Base-by-base conservation (phyloP, 2,329 filamentous ascomycete genomes). In the Zasmidium cellare region DNA sequence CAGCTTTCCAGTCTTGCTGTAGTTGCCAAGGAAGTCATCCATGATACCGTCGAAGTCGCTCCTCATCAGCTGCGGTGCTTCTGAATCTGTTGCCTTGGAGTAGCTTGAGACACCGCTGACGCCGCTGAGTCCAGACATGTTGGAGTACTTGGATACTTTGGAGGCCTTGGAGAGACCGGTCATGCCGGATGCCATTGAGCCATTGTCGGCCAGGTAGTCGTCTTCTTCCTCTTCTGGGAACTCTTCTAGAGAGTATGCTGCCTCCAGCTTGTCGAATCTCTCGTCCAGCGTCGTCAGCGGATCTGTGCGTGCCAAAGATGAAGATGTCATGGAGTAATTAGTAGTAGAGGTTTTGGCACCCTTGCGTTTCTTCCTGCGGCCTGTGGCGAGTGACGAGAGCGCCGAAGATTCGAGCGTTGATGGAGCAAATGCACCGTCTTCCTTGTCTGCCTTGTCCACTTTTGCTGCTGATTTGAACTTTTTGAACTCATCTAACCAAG, bases 401-500 rank as follows among this genome's bases (percentile, higher is more conserved):
- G 75, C 75, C 1, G 88, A 92, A 5, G 89, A 87, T 68, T 89
- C 86, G 48, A 88, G 69, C 62, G 88, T 88, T 2, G 86, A 87
- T 16, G 82, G 82, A 1, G 82, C 80, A 18, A 31, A 22, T 2
- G 23, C 22, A n/a, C 28, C 28, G 38, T 72, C 74, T 38, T 72
- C 72, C 44, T 61, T 72, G 35, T 64, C 51, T 9, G 70, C 67
- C 28, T 75, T 79, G n/a, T 74, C 74, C 18, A 74, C 67, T 68
- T 84, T 84, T 57, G 76, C 75, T 59, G 63, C 65, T 41, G 67
- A 64, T 56, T 97, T 97, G 82, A 96, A 97, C 71, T 94, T 91
- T 67, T 90, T 90, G 77, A 96, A 97, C 69, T 97, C 90, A 56
- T 88, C 86, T 75, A 97, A 83, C 92, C 94, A 99, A 66, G 90